phyloP scores from a whole-genome alignment of 2,329 filamentous ascomycete species.

The Beauveria sp. region DNA sequence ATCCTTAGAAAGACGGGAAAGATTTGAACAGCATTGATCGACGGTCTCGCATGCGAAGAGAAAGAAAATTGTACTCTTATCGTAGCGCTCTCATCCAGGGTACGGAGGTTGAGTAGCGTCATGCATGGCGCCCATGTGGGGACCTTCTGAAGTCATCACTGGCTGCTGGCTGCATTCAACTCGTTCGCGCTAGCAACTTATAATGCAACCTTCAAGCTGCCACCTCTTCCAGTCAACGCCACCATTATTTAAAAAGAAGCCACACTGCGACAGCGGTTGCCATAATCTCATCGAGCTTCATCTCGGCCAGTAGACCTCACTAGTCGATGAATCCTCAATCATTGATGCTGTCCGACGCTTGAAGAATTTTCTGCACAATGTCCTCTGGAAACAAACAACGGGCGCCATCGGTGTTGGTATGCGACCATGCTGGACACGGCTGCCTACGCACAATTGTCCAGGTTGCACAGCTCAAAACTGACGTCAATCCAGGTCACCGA shows the following conservation, averaged over 20 bases:
- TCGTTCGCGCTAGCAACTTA: not conserved
- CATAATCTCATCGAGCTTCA: not conserved
- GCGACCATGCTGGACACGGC: not conserved
- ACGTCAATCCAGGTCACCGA: constrained; percentile 27
- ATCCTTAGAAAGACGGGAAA: too few species aligned
- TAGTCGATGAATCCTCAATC: not conserved
- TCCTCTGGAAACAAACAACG: constrained; percentile 12
- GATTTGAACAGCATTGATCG: too few species aligned
- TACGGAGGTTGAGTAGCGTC: not conserved
- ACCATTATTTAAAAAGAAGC: not conserved
- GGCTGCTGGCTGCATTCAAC: not conserved
- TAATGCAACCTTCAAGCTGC: not conserved
- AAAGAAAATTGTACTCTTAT: not conserved
- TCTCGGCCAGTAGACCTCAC: not conserved
- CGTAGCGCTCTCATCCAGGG: not conserved
- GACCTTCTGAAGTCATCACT: constrained; percentile 12
- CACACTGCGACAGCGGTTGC: not conserved
- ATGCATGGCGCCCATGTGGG: constrained; percentile 6
- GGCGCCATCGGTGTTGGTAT: constrained; percentile 12
- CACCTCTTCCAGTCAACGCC: constrained; percentile 10
- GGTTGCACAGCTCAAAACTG: constrained; percentile 11
- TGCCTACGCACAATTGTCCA: not conserved
- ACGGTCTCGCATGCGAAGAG: not conserved
- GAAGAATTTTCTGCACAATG: not conserved
- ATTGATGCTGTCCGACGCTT: not conserved